phyloP scores from a whole-genome alignment of 2,329 filamentous ascomycete genomes.

The Ophiostoma tasmaniense region DNA sequence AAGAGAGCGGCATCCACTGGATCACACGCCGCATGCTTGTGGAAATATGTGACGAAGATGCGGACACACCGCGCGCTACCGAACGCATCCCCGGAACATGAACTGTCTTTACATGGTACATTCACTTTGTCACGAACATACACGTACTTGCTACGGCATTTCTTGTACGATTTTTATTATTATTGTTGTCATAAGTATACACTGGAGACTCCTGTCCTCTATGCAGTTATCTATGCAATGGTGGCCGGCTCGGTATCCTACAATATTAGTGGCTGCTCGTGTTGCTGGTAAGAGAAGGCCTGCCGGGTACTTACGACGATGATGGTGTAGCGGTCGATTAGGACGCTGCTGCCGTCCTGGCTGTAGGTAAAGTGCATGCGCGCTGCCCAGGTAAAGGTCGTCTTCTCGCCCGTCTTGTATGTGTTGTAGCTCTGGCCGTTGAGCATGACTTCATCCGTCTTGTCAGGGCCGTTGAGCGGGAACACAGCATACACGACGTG shows the following conservation, averaged over 20 bases:
- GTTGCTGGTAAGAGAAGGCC: background rate
- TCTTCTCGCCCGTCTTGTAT: constrained; percentile 11
- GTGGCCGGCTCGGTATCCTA: background rate
- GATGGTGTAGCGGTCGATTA: constrained; percentile 19
- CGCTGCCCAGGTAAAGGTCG: constrained; percentile 19
- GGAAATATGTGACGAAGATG: constrained; percentile 6
- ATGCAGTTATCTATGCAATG: background rate
- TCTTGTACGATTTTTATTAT: background rate
- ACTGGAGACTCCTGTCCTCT: background rate
- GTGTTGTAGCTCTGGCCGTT: constrained; percentile 18
- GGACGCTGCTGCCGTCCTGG: constrained; percentile 9
- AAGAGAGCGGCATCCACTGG: constrained; percentile 13
- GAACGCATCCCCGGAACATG: background rate
- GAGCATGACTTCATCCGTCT: constrained; percentile 18
- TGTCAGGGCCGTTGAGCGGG: constrained; percentile 10
- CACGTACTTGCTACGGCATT: background rate
- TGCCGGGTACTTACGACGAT: constrained; percentile 15
- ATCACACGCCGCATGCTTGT: constrained; percentile 9
- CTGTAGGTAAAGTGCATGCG: constrained; percentile 16
- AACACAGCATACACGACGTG: constrained; percentile 17
- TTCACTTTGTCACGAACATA: background rate
- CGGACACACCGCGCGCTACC: background rate
- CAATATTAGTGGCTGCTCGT: background rate
- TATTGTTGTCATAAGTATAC: background rate
- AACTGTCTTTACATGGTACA: background rate